Evolutionary conservation across 768 basidiomycete species (phyloP).

Genomic region (Nidularia sp.): DNA sequence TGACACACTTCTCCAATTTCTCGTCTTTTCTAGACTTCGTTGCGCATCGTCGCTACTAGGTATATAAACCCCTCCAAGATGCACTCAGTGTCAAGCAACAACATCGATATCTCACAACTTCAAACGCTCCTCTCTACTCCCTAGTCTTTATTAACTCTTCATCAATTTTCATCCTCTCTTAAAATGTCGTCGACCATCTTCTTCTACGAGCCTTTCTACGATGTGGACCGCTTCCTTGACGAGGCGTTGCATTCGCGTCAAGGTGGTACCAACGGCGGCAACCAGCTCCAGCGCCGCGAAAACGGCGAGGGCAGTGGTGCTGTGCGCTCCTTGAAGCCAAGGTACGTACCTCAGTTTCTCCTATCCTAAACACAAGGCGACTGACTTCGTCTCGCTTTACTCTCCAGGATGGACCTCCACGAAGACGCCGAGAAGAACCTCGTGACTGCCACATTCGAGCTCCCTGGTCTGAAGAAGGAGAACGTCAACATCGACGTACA

Average conservation of each 20-base stretch:
- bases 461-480: slow-evolving; percentile 39
- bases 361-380: neutral
- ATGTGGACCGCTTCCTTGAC: slow-evolving; percentile 38
- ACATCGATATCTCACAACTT: too few species aligned
- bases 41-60: too few species aligned
- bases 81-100: too few species aligned
- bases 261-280: neutral
- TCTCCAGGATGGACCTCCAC: slow-evolving; percentile 47
- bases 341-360: neutral
- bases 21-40: too few species aligned
- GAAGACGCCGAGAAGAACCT: slow-evolving; percentile 39
- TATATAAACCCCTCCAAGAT: too few species aligned
- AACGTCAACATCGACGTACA: slow-evolving; percentile 48
- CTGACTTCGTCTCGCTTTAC: neutral
- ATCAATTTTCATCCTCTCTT: neutral
- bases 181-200: slow-evolving; percentile 7
- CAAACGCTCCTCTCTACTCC: too few species aligned
- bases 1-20: too few species aligned
- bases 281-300: neutral
- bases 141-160: neutral
- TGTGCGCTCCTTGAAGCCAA: neutral
- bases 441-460: slow-evolving; percentile 35
- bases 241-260: slow-evolving; percentile 15
- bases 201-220: slow-evolving; percentile 34
- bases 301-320: neutral